phyloP scores from a whole-genome alignment of 1,284 basidiomycete species.

The Coniferiporia weirii region DNA sequence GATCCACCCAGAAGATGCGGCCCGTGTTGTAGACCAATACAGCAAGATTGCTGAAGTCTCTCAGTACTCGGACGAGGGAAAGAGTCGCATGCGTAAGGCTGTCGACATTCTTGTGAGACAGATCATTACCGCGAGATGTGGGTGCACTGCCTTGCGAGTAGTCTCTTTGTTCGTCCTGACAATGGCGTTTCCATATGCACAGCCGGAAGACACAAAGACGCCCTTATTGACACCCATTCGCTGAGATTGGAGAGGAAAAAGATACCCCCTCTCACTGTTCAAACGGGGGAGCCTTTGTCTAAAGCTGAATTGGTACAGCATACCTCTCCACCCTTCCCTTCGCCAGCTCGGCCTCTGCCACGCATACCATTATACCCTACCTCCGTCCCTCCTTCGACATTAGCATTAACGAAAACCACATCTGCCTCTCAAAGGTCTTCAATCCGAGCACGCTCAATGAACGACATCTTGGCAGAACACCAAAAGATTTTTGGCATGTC shows the following conservation, averaged over 20 bases:
- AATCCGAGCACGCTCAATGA: conserved; percentile 48
- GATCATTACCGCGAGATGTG: conserved; percentile 5
- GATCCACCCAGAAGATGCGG: conserved; percentile 51
- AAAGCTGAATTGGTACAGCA: conserved; percentile 11
- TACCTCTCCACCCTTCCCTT: conserved; percentile 18
- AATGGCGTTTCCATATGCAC: background rate
- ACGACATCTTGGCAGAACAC: conserved; percentile 47
- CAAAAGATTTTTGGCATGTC: conserved; percentile 35
- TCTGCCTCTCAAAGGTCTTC: conserved; percentile 30
- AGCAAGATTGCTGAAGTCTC: conserved; percentile 67
- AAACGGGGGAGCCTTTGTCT: conserved; percentile 28
- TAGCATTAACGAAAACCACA: conserved; percentile 6
- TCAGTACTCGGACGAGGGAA: conserved; percentile 43
- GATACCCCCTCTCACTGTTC: conserved; percentile 31
- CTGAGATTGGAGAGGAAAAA: conserved; percentile 22
- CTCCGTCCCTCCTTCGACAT: background rate
- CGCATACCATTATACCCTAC: background rate
- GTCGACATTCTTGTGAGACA: conserved; percentile 51
- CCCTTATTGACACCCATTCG: background rate
- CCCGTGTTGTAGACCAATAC: conserved; percentile 43
- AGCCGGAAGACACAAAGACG: background rate
- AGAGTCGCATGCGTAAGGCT: conserved; percentile 55
- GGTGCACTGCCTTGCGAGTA: background rate
- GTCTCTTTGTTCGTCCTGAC: background rate
- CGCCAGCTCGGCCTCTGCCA: conserved; percentile 10